Evolutionary conservation across 73 alveolate species (phyloP), one percentile per base, ranked within the genome.

Genomic region (Tetrahymena borealis): DNA sequence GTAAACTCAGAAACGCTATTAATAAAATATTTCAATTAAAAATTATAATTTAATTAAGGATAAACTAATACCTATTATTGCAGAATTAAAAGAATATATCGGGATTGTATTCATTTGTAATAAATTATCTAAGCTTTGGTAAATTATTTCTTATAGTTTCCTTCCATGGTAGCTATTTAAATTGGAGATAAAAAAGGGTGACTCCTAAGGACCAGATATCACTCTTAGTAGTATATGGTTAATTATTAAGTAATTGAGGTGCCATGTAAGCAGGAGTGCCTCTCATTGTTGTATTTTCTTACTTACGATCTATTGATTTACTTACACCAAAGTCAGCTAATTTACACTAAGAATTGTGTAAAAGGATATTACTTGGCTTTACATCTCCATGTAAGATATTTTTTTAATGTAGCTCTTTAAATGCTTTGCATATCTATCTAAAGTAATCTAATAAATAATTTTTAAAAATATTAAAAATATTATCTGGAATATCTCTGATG

Each of bases 191-290:
- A 92, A 79, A 92, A 39, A 92, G 78, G 9, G 95, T 92, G 20
- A 93, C 92, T 39, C 95, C 95, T 10, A 93, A 41, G 11, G 95
- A 93, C 95, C 95, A 93, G 24, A 93, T 93, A 31, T 93, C 95
- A 85, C 95, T 93, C 35, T 41, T 79, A 11, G 93, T 93, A 79
- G 90, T 93, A 90, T 93, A 93, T 15, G 90, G 40, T 42, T 93
- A 90, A 39, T 79, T 79, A 79, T 85, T 78, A 2, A 93, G 90
- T 18, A 93, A 39, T 90, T 93, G 32, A 1, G 95, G 95, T 32
- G 95, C 90, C 95, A 93, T 93, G 33, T 38, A 93, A 20, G 39
- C 90, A 28, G 95, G 95, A 0, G 93, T 93, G 10, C 95, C 95
- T 79, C 93, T 79, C 77, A 93, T 79, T n/a, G 95, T 93, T 24